A percentile compares a stretch with the other conserved stretches of the same genome.
phyloP scores from a whole-genome alignment of 1,284 basidiomycete species.

The Ganoderma multipileum region DNA sequence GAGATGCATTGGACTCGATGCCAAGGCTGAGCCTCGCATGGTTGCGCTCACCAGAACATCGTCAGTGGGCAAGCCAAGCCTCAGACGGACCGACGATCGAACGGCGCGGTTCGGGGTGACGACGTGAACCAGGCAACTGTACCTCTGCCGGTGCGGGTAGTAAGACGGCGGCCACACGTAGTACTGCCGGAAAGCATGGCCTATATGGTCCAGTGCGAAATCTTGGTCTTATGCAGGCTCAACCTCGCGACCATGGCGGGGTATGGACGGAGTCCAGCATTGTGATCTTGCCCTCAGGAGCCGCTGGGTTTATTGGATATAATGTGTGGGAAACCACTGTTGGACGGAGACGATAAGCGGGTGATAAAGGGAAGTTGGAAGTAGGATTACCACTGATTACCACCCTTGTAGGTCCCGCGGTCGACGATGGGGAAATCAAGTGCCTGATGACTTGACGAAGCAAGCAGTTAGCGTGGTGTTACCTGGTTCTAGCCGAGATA shows the following conservation, averaged over 20 bases:
- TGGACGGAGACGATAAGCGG: not conserved
- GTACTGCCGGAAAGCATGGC: not conserved
- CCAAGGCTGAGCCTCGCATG: not conserved
- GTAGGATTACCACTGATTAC: not conserved
- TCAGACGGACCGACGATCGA: not conserved
- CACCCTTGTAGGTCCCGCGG: not conserved
- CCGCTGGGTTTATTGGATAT: not conserved
- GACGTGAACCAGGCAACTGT: not conserved
- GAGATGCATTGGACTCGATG: not conserved
- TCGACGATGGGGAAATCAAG: not conserved
- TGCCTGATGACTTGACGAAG: not conserved
- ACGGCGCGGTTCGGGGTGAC: not conserved
- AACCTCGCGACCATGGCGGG: not conserved
- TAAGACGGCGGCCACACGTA: not conserved
- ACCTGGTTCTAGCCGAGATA: not conserved
- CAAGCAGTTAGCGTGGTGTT: not conserved
- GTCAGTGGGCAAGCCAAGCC: not conserved
- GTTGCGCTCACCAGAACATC: not conserved
- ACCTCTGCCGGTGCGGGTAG: not conserved
- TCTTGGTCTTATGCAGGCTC: no score
- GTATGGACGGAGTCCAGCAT: not conserved
- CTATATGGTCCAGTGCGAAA: not conserved
- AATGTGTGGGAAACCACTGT: not conserved
- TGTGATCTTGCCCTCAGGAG: not conserved
- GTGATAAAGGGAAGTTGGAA: not conserved